Evolutionary conservation across 2,329 filamentous ascomycete genomes (phyloP), one percentile per base, ranked within the genome.

Genomic region (Apiospora hydei): DNA sequence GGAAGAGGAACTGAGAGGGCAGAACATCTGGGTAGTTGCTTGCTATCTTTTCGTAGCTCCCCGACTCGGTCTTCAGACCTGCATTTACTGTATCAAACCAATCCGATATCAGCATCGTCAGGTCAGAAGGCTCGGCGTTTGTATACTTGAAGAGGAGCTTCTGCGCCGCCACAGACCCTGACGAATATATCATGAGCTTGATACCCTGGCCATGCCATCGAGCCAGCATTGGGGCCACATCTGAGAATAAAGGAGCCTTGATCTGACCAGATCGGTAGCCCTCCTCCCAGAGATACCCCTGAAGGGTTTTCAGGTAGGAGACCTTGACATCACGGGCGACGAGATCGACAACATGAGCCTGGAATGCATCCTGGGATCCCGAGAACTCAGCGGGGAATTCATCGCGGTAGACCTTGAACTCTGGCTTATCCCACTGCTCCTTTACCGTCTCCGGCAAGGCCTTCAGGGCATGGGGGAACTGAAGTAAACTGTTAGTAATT

Each of bases 81-180:
- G 94, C 93, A 80, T 94, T 96, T 72, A 93, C 89, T 4, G 93
- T 96, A 81, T 96, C 94, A 79, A 94, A 96, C 86, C 90, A 94
- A 76, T 87, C 91, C 64, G 84, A 85, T 72, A 94, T 87, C 71
- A 89, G 80, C 1, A 83, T 83, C 4, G 85, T 88, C 77, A 93
- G 80, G 79, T 94, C 89, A n/a, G 86, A 83, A 24, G 86, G 85
- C 73, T 87, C 82, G 10, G 88, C 85, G 74, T 88, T 84, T 57
- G 89, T 91, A 78, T 95, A 90, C 73, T 87, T 86, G 82, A 96
- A 96, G 74, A 96, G 87, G 73, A 96, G 85, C 83, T 94, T 94
- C 85, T 96, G 94, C 18, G 94, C 94, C 26, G 91, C 87, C 7
- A 96, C 92, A 30, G 92, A 95, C 44, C 94, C 94, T 16, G 92